Evolutionary conservation across 306 rosid genomes (phyloP).

Genomic region (Acacia acuminata): DNA sequence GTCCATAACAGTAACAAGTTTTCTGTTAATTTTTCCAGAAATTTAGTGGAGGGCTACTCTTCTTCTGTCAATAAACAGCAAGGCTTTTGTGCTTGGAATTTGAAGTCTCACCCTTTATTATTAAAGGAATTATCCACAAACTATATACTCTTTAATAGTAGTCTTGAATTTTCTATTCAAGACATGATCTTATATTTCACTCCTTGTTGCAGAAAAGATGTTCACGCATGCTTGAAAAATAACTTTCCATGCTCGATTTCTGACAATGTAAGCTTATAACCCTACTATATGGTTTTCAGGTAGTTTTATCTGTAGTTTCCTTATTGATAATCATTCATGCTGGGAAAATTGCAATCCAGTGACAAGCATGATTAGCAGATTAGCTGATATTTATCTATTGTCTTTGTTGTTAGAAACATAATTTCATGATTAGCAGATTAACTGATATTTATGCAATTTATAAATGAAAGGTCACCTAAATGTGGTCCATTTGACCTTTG

Average conservation of each 20-base stretch:
- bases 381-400: too few relatives aligned
- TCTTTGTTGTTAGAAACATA: too few relatives aligned
- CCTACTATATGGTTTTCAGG: neutral
- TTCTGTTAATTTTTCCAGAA: constrained; percentile 59
- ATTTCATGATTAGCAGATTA: too few relatives aligned
- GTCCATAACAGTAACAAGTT: constrained; percentile 7
- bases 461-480: too few relatives aligned
- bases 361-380: too few relatives aligned
- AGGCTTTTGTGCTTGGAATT: constrained; percentile 39
- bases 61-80: constrained; percentile 56
- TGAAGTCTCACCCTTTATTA: constrained; percentile 8
- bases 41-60: constrained; percentile 83
- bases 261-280: constrained; percentile 48
- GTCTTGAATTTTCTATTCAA: neutral
- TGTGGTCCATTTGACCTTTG: too few relatives aligned
- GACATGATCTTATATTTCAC: constrained; percentile 23
- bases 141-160: too few relatives aligned
- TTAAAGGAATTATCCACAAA: constrained; percentile 12
- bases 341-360: neutral
- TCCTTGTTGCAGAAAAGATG: constrained; percentile 44
- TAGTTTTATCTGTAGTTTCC: neutral
- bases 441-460: too few relatives aligned
- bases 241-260: constrained; percentile 68
- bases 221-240: constrained; percentile 65
- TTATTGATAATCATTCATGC: constrained; percentile 3